phyloP scores from a whole-genome alignment of 2,329 filamentous ascomycete genomes.

The Aspergillus tubingensis region DNA sequence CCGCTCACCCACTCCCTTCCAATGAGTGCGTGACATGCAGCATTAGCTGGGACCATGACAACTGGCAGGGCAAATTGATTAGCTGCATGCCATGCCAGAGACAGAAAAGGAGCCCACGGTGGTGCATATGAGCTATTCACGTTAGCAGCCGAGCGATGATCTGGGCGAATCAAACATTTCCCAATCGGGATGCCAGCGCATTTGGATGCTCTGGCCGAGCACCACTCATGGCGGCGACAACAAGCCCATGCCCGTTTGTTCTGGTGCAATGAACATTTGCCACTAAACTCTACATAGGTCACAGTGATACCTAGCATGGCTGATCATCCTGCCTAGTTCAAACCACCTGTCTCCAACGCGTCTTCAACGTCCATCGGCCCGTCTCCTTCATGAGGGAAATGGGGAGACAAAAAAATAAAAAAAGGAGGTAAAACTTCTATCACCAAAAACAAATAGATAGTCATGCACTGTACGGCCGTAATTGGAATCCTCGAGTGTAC shows the following conservation, averaged over 20 bases:
- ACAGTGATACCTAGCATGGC: neutral
- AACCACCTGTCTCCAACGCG: neutral
- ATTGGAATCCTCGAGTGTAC: conserved; percentile 9
- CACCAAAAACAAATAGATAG: neutral
- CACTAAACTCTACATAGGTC: no score
- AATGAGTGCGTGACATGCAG: no score
- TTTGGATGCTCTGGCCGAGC: neutral
- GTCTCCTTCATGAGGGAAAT: no score
- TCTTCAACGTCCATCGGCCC: neutral
- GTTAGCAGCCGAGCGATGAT: neutral
- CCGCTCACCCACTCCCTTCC: no score
- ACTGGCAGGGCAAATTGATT: no score
- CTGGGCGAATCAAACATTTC: neutral
- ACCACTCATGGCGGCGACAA: neutral
- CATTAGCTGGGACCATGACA: no score
- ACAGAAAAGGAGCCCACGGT: neutral
- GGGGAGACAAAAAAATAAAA: neutral
- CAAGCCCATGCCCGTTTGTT: neutral
- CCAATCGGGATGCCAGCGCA: neutral
- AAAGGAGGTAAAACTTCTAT: neutral
- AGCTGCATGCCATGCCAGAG: no score
- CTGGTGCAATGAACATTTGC: neutral
- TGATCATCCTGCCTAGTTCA: neutral
- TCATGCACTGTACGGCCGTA: conserved; percentile 5
- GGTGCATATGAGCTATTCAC: neutral